Conservation (phyloP, 306 rosid species). For the Vigna trinervia region DNA sequence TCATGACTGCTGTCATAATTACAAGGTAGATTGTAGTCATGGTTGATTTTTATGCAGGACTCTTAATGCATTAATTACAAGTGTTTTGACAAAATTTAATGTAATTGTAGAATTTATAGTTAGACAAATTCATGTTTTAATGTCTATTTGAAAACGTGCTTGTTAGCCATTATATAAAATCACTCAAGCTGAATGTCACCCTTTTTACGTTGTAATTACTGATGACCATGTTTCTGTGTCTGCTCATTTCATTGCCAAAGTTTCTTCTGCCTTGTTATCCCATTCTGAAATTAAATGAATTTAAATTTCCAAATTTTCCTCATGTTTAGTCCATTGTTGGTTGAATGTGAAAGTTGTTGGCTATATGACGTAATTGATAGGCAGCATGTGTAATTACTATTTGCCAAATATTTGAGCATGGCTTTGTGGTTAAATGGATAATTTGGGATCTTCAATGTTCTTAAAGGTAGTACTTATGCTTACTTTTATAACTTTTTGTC, state of each 20-base stretch:
- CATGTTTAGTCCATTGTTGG: background rate
- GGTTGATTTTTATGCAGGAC: slow-evolving; percentile 25
- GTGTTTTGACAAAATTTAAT: slow-evolving; percentile 8
- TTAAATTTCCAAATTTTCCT: slow-evolving; percentile 4
- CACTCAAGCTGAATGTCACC: slow-evolving; percentile 4
- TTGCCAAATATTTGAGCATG: slow-evolving; percentile 16
- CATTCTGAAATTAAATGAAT: slow-evolving; percentile 8
- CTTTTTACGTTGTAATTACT: background rate
- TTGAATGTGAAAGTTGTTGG: slow-evolving; percentile 37
- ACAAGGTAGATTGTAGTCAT: slow-evolving; percentile 66
- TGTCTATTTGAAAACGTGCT: background rate
- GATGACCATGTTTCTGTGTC: background rate
- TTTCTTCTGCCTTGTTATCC: background rate
- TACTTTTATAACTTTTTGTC: background rate
- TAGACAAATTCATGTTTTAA: slow-evolving; percentile 32
- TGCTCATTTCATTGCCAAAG: slow-evolving; percentile 9
- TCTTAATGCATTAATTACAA: slow-evolving; percentile 26
- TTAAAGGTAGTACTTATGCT: slow-evolving; percentile 20
- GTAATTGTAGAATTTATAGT: background rate
- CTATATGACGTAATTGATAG: slow-evolving; percentile 24
- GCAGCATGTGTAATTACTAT: background rate
- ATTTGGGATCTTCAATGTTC: slow-evolving; percentile 28
- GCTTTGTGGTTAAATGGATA: slow-evolving; percentile 26
- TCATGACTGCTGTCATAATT: slow-evolving; percentile 76
- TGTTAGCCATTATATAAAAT: slow-evolving; percentile 25